Evolutionary conservation across 805 yeast genomes (phyloP).

Genomic region (Candida morakotiae): DNA sequence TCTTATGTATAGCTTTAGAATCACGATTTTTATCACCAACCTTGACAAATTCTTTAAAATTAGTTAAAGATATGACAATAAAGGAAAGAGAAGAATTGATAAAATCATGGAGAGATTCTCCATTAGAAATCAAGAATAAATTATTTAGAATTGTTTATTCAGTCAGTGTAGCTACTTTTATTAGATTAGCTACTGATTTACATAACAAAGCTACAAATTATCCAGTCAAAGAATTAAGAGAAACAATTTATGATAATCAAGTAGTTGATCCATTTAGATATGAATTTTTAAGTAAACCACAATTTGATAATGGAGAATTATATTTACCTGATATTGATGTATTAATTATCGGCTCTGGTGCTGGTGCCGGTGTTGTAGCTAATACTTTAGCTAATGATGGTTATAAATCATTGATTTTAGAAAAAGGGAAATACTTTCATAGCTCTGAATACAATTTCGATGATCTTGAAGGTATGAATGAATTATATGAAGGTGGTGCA

Average conservation of each 20-base stretch:
- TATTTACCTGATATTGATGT: conserved; percentile 39
- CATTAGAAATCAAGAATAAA: conserved; percentile 28
- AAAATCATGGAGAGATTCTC: conserved; percentile 38
- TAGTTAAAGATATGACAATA: conserved; percentile 34
- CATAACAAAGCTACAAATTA: conserved; percentile 34
- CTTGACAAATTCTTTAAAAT: conserved; percentile 28
- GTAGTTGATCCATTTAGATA: conserved; percentile 23
- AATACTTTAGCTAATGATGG: conserved; percentile 42
- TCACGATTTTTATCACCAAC: conserved; percentile 29
- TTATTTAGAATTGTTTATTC: conserved; percentile 28
- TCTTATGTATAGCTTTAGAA: conserved; percentile 22
- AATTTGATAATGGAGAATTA: conserved; percentile 22
- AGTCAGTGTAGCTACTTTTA: conserved; percentile 22
- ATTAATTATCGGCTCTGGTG: conserved; percentile 49
- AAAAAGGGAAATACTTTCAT: conserved; percentile 45
- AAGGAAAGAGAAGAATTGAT: conserved; percentile 30
- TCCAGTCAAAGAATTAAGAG: conserved; percentile 31
- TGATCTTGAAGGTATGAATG: conserved; percentile 32
- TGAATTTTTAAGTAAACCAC: conserved; percentile 27
- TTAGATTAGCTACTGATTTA: conserved; percentile 25
- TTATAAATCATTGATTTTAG: conserved; percentile 41
- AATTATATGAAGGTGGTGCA: conserved; percentile 40
- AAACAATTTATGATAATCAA: conserved; percentile 24
- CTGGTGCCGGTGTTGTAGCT: conserved; percentile 53
- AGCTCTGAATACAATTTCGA: conserved; percentile 30